phyloP scores from a whole-genome alignment of 2,329 filamentous ascomycete species.

The Xylaria sp. region DNA sequence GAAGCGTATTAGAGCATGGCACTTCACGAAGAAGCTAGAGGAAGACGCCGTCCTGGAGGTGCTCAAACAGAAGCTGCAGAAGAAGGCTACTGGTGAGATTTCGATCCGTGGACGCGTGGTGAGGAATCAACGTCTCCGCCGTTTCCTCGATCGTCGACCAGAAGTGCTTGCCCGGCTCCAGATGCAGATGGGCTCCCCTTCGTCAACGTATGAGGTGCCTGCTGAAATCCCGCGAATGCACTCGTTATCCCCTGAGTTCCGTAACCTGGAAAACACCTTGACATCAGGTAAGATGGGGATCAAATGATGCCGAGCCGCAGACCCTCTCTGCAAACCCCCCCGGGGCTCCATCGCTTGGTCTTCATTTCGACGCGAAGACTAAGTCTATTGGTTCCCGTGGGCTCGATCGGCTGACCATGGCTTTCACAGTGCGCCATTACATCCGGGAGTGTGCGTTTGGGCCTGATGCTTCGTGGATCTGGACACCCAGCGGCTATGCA shows the following conservation, averaged over 20 bases:
- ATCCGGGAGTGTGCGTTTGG: conserved; percentile 17
- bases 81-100: conserved; percentile 32
- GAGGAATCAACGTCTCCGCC: conserved; percentile 37
- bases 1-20: conserved; percentile 40
- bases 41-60: conserved; percentile 38
- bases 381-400: background rate
- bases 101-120: conserved; percentile 37
- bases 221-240: conserved; percentile 12
- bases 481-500: conserved; percentile 14
- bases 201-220: conserved; percentile 3
- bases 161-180: conserved; percentile 15
- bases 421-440: conserved; percentile 18
- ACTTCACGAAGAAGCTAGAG: conserved; percentile 40
- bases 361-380: background rate
- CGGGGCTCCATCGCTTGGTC: background rate
- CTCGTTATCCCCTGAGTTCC: conserved; percentile 19
- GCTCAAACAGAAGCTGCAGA: conserved; percentile 35
- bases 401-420: conserved; percentile 5
- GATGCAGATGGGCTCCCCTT: conserved; percentile 7
- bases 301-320: background rate
- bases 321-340: background rate
- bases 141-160: conserved; percentile 38
- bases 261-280: conserved; percentile 22
- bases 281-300: conserved; percentile 17
- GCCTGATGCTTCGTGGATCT: conserved; percentile 16